Percentiles rank a stretch among this genome's conserved stretches.
phyloP scores from a whole-genome alignment of 2,329 filamentous ascomycete genomes.

The Huntiella bhutanensis region DNA sequence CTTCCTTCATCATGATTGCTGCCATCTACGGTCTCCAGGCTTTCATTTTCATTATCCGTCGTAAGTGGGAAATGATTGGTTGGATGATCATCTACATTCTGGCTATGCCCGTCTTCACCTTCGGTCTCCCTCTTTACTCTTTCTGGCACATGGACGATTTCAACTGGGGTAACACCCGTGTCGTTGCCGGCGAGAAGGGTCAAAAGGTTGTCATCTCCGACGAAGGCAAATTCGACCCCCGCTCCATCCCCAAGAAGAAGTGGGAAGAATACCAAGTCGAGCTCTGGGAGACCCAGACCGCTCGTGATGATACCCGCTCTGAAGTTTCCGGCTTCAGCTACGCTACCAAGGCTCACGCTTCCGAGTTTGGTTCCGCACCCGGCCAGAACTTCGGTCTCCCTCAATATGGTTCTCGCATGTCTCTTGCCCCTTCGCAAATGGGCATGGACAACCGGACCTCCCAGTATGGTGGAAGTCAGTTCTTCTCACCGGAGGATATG shows the following conservation, averaged over 20 bases:
- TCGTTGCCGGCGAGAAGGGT: conserved; percentile 85
- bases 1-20: conserved; percentile 73
- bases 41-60: conserved; percentile 86
- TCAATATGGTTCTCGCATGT: conserved; percentile 46
- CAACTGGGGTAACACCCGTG: conserved; percentile 96
- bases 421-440: conserved; percentile 59
- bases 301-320: conserved; percentile 63
- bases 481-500: conserved; percentile 47
- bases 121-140: conserved; percentile 74
- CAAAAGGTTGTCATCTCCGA: conserved; percentile 86
- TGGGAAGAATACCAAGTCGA: conserved; percentile 99
- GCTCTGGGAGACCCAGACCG: conserved; percentile 83
- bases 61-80: conserved; percentile 99
- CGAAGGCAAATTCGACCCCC: conserved; percentile 93
- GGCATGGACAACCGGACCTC: conserved; percentile 34
- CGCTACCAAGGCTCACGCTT: conserved; percentile 62
- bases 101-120: conserved; percentile 80
- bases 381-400: conserved; percentile 16
- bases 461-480: conserved; percentile 40
- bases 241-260: conserved; percentile 85
- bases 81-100: conserved; percentile 97
- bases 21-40: conserved; percentile 96
- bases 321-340: conserved; percentile 91
- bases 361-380: conserved; percentile 50
- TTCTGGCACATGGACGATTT: conserved; percentile 99